These are phyloP conservation scores for Pelargonium australe DNA, from an alignment of 441 rosid genomes.

Conservation along the genomic window DNA sequence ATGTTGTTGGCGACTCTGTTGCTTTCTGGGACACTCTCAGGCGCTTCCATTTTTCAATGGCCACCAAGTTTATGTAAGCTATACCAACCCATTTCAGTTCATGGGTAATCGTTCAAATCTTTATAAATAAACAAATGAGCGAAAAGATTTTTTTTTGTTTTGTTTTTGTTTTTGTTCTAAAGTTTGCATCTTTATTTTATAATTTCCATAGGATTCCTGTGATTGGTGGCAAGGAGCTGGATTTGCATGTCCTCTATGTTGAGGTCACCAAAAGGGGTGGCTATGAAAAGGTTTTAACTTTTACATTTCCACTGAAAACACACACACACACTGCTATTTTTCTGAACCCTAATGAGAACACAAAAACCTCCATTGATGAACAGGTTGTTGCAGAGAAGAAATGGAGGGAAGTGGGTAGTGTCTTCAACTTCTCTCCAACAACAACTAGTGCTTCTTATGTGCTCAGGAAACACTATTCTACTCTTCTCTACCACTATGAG, in stretches of 20 bases:
- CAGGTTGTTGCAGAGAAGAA: slow-evolving; percentile 92
- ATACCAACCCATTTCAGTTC: slow-evolving; percentile 3
- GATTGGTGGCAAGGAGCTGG: slow-evolving; percentile 94
- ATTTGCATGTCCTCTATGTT: slow-evolving; percentile 83
- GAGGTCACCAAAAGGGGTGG: slow-evolving; percentile 89
- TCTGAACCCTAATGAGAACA: background rate
- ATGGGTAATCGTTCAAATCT: background rate
- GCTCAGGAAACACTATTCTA: slow-evolving; percentile 73
- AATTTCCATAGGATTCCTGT: slow-evolving; percentile 71
- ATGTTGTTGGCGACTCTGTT: slow-evolving; percentile 36
- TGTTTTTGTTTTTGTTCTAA: background rate
- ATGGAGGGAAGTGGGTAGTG: slow-evolving; percentile 97
- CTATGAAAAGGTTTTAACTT: slow-evolving; percentile 65
- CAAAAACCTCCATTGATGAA: background rate
- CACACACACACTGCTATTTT: background rate
- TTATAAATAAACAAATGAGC: too few species aligned
- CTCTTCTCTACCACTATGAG: slow-evolving; percentile 82
- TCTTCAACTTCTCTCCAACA: slow-evolving; percentile 76
- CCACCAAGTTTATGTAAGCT: slow-evolving; percentile 76
- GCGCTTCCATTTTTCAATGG: slow-evolving; percentile 72
- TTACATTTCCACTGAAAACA: too few species aligned
- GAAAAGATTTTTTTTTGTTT: too few species aligned
- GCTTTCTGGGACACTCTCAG: slow-evolving; percentile 83
- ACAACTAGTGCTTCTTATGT: slow-evolving; percentile 98
- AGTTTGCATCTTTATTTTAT: background rate